phyloP scores from a whole-genome alignment of 176 grass and related monocot species.

The Cenchrus americanus region DNA sequence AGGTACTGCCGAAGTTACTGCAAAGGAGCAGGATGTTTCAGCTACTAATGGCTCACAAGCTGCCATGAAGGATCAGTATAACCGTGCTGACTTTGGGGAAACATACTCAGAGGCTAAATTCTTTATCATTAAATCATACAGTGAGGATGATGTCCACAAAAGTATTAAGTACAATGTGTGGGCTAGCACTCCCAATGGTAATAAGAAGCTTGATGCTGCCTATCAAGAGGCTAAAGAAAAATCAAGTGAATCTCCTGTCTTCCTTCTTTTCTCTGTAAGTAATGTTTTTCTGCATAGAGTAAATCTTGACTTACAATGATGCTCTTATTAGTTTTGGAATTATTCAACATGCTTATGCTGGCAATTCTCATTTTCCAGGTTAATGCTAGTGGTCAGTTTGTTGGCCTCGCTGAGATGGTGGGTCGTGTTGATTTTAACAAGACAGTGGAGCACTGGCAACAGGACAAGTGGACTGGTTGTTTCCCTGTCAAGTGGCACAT shows the following conservation, averaged over 20 bases:
- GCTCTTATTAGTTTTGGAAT: not conserved
- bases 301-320: not conserved
- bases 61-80: conserved; percentile 67
- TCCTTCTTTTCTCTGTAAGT: conserved; percentile 95
- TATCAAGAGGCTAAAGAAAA: conserved; percentile 82
- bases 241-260: conserved; percentile 57
- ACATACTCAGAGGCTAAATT: conserved; percentile 77
- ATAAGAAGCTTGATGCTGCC: conserved; percentile 85
- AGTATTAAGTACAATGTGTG: conserved; percentile 91
- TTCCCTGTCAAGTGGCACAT: conserved; percentile 98
- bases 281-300: not conserved
- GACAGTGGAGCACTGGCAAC: conserved; percentile 90
- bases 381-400: conserved; percentile 87
- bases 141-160: conserved; percentile 94
- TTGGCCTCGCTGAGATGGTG: conserved; percentile 81
- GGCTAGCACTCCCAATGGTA: conserved; percentile 91
- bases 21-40: conserved; percentile 52
- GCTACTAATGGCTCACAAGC: conserved; percentile 30
- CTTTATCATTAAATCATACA: conserved; percentile 94
- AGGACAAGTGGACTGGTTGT: conserved; percentile 92
- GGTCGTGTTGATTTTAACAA: conserved; percentile 87
- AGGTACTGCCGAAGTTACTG: conserved; percentile 35
- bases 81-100: conserved; percentile 66
- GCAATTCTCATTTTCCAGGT: conserved; percentile 48
- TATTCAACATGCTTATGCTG: not conserved